Evolutionary conservation across 495 filamentous ascomycete species (phyloP), one percentile per base, ranked within the genome.

Genomic region (Aspergillus leporis): DNA sequence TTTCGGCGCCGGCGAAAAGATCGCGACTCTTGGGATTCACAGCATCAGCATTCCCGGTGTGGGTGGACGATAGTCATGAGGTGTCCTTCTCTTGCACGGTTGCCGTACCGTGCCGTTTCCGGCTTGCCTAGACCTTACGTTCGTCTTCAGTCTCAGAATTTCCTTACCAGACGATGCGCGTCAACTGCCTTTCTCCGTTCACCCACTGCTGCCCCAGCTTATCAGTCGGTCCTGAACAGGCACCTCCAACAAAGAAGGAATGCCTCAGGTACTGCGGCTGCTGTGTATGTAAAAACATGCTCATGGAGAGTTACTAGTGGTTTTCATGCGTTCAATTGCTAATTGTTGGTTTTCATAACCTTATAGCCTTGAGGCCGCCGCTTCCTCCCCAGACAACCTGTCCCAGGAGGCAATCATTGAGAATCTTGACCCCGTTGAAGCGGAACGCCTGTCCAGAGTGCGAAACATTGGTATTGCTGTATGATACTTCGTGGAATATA

Each of bases 391-490:
- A 23, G 76, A 81, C 16, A 68, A 73, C 56, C 72, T 90, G 22
- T 78, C 85, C 3, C 88, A 90, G 73, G 80, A 86, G 53, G 80
- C 79, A 16, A 94, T 86, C 68, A 88, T 92, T 67, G 79, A 82
- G 50, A 90, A 89, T 66, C 79, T 93, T 40, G 80, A 89, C 60
- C 87, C 90, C 13, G 76, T 83, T 22, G 95, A 99, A 73, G 83
- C 83, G 38, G 82, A 84, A 59, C 84, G 95, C 58, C 68, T 99
- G 55, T 81, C 86, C 45, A 85, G 78, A 74, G 87, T 97, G 53
- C 83, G 95, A 58, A 99, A 99, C 70, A 98, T 99, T 75, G 95
- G 95, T 72, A 99, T 99, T 80, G 95, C 95, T 69, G 91, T 94
- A 85, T 57, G 83, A 47, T 66, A 32, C 7, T 19, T 45, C 32